Evolutionary conservation across 139 green algal genomes (phyloP).

Genomic region (Chlorella sp.): DNA sequence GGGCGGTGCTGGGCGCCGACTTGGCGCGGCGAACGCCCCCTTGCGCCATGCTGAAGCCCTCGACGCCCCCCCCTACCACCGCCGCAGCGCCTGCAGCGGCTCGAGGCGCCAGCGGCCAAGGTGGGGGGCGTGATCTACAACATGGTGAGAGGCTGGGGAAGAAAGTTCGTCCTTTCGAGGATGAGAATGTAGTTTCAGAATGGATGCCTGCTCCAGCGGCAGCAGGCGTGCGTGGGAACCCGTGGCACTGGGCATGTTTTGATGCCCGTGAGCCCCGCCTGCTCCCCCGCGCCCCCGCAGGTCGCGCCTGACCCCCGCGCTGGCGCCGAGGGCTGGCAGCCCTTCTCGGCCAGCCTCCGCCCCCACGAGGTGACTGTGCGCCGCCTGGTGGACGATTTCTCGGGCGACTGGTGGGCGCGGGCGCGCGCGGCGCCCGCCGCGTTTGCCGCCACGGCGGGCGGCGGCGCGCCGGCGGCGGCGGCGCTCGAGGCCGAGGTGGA

Average conservation of each 20-base stretch:
- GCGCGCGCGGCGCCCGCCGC: background rate
- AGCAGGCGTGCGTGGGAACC: no score
- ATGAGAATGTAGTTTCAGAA: no score
- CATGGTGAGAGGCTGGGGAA: conserved; percentile 5
- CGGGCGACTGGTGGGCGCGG: background rate
- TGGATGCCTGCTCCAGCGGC: no score
- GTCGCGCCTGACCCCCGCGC: background rate
- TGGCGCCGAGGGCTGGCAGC: background rate
- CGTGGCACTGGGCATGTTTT: no score
- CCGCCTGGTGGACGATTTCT: conserved; percentile 10
- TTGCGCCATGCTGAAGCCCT: no score
- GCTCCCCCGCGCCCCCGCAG: background rate
- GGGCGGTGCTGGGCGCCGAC: no score
- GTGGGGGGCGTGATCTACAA: conserved; percentile 2
- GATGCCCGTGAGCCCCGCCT: no score
- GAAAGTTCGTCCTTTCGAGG: no score
- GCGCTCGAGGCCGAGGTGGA: background rate
- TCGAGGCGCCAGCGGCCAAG: conserved; percentile 1
- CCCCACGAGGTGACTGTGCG: conserved; percentile 9
- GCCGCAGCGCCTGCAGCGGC: conserved; percentile 6
- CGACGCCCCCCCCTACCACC: background rate
- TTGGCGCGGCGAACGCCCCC: no score
- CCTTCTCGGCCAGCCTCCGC: background rate
- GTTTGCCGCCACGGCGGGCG: background rate
- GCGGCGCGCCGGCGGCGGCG: no score